Evolutionary conservation across 1,284 basidiomycete genomes (phyloP), one percentile per base, ranked within the genome.

Genomic region (Coniophora puteana): DNA sequence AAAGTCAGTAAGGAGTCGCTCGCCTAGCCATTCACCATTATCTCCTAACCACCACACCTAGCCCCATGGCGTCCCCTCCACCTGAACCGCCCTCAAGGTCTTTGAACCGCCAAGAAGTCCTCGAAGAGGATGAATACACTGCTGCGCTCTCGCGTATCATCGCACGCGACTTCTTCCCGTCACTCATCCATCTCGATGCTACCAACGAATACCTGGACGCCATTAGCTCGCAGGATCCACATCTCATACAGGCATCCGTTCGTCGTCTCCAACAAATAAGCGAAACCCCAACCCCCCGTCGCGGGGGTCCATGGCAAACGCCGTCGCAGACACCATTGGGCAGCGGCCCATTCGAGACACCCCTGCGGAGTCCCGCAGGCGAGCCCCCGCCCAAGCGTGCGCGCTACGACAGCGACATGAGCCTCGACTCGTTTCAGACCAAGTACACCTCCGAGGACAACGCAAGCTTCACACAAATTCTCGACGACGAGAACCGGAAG

Each of bases 61-160:
- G 46, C 12, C 28, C 24, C 20, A 22, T 31, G 24, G 23, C 17
- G 32, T 38, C 36, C 45, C 41, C 35, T 36, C 52, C 48, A 51
- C 56, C 51, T 40, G 49, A 26, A 20, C 46, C 33, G 40, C 48
- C 10, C 31, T 41, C 44, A 34, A 55, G 72, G 23, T 89, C 86
- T n/a, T 66, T 90, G 38, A 83, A 85, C 56, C 66, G 69, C 16
- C 87, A 90, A 55, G 56, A 71, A 6, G 71, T 90, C n/a, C 76
- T 90, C n/a, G 87, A 90, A 42, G 95, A 99, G 69, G 93, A 98
- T 52, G 90, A 93, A 56, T 99, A 99, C 61, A 94, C 92, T 1
- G 80, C 79, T 38, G 89, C 89, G 1, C 74, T 99, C n/a, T 92
- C 91, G 3, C 77, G 83, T 37, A 96, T 99, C 58, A 97, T 99